Evolutionary conservation across 257 asterid species (phyloP).

Genomic region (Forsythia suspensa): DNA sequence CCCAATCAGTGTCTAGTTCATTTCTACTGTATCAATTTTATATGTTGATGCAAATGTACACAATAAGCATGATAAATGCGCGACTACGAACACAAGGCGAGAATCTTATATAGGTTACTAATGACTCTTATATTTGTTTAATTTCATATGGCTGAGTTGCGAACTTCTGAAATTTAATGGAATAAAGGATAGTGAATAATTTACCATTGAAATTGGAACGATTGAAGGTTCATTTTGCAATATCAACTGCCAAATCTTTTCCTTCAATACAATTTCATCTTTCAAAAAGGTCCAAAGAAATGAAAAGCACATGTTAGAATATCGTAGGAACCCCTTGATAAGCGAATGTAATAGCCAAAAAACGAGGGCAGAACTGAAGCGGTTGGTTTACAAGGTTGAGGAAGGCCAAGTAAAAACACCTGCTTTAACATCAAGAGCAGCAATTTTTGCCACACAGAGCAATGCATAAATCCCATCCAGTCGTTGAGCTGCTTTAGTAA

Average conservation of each 20-base stretch:
- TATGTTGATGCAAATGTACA: neutral
- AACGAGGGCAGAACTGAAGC: slow-evolving; percentile 2
- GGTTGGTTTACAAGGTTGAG: slow-evolving; percentile 17
- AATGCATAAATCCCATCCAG: slow-evolving; percentile 94
- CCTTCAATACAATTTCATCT: slow-evolving; percentile 85
- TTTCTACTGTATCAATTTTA: neutral
- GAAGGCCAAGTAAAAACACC: slow-evolving; percentile 42
- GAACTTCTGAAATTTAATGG: slow-evolving; percentile 6
- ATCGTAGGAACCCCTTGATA: neutral
- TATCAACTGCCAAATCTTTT: slow-evolving; percentile 91
- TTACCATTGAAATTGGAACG: slow-evolving; percentile 81
- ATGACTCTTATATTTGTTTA: neutral
- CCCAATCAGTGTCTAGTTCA: neutral
- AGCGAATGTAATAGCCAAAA: slow-evolving; percentile 12
- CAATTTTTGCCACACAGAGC: slow-evolving; percentile 69
- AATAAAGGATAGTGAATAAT: slow-evolving; percentile 25
- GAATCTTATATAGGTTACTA: neutral
- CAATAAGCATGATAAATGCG: neutral
- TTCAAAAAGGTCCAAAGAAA: slow-evolving; percentile 28
- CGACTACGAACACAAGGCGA: neutral
- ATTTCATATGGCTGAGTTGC: slow-evolving; percentile 9
- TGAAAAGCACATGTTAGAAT: slow-evolving; percentile 25
- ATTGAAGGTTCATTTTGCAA: slow-evolving; percentile 89
- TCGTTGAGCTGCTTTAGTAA: slow-evolving; percentile 87
- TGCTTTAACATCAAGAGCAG: slow-evolving; percentile 89